Evolutionary conservation across 129 eudicot genomes (phyloP).

Genomic region (Artemisia annua): DNA sequence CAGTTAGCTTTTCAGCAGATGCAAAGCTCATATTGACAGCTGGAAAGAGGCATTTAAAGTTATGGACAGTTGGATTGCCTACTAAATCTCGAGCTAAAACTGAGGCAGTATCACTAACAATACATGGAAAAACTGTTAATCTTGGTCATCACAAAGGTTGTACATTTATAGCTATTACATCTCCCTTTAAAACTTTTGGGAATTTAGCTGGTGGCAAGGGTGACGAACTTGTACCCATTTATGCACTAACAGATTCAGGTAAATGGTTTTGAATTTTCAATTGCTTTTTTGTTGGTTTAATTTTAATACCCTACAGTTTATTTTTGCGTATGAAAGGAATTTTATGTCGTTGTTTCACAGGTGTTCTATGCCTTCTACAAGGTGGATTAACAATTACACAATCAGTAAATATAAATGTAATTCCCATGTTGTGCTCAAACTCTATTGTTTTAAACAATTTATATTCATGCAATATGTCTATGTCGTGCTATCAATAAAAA

Average conservation of each 20-base stretch:
- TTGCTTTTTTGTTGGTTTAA: slow-evolving; percentile 10
- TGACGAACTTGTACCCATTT: slow-evolving; percentile 34
- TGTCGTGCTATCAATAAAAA: not conserved
- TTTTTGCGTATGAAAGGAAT: slow-evolving; percentile 11
- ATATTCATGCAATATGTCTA: not conserved
- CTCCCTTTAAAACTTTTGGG: slow-evolving; percentile 35
- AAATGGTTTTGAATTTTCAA: not conserved
- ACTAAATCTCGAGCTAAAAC: slow-evolving; percentile 47
- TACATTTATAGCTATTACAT: slow-evolving; percentile 59
- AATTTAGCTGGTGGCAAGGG: slow-evolving; percentile 29
- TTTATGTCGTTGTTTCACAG: slow-evolving; percentile 33
- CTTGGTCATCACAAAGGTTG: slow-evolving; percentile 53
- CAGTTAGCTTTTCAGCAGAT: slow-evolving; percentile 60
- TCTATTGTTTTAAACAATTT: slow-evolving; percentile 11
- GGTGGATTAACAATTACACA: slow-evolving; percentile 44
- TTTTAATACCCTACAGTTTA: slow-evolving; percentile 11
- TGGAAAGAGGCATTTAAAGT: slow-evolving; percentile 61
- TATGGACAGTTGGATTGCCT: slow-evolving; percentile 54
- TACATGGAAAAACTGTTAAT: slow-evolving; percentile 52
- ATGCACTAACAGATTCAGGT: slow-evolving; percentile 68
- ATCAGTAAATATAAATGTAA: slow-evolving; percentile 68
- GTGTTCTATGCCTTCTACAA: slow-evolving; percentile 51
- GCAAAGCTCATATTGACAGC: slow-evolving; percentile 56
- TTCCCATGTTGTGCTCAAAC: not conserved
- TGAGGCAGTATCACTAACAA: slow-evolving; percentile 37